phyloP scores from a whole-genome alignment of 106 monocot genomes.

The Apostasia shenzhenica region DNA sequence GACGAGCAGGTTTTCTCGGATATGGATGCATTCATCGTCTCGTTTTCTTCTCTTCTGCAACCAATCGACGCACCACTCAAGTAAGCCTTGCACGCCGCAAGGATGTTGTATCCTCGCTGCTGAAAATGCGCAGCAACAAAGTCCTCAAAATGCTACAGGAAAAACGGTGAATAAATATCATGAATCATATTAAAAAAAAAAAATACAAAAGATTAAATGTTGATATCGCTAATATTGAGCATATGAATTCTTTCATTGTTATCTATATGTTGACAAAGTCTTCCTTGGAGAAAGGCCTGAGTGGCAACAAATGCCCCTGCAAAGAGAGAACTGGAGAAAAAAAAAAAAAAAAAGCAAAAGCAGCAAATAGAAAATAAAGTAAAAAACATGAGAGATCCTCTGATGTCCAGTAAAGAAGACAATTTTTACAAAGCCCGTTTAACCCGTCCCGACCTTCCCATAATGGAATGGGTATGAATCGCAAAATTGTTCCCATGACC shows the following conservation, averaged over 20 bases:
- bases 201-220: not conserved
- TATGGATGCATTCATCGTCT: not conserved
- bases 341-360: no score
- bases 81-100: constrained; percentile 42
- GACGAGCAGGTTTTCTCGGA: not conserved
- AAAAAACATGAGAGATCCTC: no score
- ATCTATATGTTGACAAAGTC: no score
- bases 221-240: not conserved
- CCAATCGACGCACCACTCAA: constrained; percentile 28
- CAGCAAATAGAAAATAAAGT: no score
- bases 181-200: not conserved
- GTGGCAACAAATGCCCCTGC: no score
- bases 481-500: no score
- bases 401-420: no score
- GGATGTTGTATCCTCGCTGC: constrained; percentile 24
- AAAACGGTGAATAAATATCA: not conserved
- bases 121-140: constrained; percentile 44
- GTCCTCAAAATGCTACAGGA: constrained; percentile 51
- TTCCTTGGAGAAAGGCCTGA: no score
- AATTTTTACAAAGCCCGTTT: no score
- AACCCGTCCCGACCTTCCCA: no score
- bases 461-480: no score
- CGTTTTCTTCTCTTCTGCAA: constrained; percentile 5
- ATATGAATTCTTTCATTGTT: not conserved
- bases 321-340: no score